phyloP scores from a whole-genome alignment of 78 protist species.

The Planoprotostelium fungivorum region DNA sequence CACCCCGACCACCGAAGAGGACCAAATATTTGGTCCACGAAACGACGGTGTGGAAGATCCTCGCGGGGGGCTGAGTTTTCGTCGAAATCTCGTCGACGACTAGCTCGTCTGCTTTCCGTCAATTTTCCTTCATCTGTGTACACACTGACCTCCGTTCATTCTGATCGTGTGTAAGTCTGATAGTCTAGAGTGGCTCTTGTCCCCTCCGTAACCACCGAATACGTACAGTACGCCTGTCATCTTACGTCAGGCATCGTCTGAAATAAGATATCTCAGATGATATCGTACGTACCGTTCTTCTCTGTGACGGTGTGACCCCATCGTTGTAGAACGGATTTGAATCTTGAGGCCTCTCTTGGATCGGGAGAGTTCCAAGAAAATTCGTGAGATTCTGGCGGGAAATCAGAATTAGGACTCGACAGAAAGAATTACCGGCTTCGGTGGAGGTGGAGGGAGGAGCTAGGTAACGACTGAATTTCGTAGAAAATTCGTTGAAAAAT shows the following conservation, averaged over 20 bases:
- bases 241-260: too few species aligned
- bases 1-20: slow-evolving; percentile 1
- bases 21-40: neutral
- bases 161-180: too few species aligned
- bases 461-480: neutral
- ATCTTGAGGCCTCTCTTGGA: neutral
- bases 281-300: neutral
- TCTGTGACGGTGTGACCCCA: neutral
- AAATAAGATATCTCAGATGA: too few species aligned
- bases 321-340: neutral
- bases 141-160: too few species aligned
- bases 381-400: neutral
- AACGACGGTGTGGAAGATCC: slow-evolving; percentile 1
- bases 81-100: neutral
- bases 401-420: neutral
- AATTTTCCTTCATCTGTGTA: too few species aligned
- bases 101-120: too few species aligned
- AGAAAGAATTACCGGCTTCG: too few species aligned
- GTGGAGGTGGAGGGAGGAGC: too few species aligned
- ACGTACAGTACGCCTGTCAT: too few species aligned
- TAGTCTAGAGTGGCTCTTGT: neutral
- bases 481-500: neutral
- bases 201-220: neutral
- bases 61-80: neutral
- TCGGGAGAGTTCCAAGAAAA: neutral